These are phyloP conservation scores for Monosporascus cannonballus DNA, from an alignment of 2,329 filamentous ascomycete species.

Conservation along the genomic window DNA sequence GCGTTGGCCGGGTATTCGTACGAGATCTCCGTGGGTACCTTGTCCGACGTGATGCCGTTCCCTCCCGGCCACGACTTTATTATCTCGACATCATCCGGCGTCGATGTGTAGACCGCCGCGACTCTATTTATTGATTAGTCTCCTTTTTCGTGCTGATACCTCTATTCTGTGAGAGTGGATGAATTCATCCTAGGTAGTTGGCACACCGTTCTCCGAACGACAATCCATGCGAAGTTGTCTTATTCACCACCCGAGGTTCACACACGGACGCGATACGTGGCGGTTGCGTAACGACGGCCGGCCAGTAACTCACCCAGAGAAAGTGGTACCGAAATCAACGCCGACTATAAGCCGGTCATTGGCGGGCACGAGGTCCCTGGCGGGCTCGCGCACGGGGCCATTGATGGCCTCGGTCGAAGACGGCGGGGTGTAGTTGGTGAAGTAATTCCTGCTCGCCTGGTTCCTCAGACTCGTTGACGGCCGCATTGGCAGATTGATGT, in stretches of 20 bases:
- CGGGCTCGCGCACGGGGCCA: conserved; percentile 51
- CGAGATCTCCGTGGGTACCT: conserved; percentile 76
- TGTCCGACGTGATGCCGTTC: conserved; percentile 82
- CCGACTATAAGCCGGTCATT: conserved; percentile 68
- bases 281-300: background rate
- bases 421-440: conserved; percentile 47
- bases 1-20: conserved; percentile 41
- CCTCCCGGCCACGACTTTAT: conserved; percentile 82
- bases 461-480: conserved; percentile 42
- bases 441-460: conserved; percentile 50
- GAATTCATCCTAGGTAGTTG: too few species aligned
- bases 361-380: conserved; percentile 43
- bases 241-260: too few species aligned
- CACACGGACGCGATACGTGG: background rate
- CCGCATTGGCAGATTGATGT: conserved; percentile 46
- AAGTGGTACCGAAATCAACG: conserved; percentile 81
- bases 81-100: conserved; percentile 74
- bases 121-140: conserved; percentile 40
- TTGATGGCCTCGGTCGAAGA: conserved; percentile 58
- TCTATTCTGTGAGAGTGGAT: too few species aligned
- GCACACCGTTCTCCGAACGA: too few species aligned
- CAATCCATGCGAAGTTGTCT: too few species aligned
- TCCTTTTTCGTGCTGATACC: background rate
- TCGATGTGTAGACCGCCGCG: conserved; percentile 67
- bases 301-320: conserved; percentile 56